A percentile compares a stretch with the other conserved stretches of the same genome.
Conservation (phyloP, 1,139 yeast species). For the Starmera stellimalicola region DNA sequence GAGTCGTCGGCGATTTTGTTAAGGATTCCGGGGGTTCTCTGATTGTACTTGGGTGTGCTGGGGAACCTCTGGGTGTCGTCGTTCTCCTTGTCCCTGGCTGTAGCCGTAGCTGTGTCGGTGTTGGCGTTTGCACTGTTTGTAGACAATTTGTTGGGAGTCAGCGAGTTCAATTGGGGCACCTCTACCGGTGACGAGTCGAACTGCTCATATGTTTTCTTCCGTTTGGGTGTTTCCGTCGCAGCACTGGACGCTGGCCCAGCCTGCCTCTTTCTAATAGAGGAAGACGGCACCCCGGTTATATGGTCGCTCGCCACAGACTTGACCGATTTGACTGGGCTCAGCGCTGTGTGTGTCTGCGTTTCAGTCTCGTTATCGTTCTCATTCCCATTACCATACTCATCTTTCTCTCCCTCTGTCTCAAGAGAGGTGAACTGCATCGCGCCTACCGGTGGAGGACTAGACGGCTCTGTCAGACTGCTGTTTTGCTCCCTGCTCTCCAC, state of each 20-base stretch:
- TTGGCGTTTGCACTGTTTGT: background rate
- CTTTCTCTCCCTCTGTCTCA: slow-evolving; percentile 8
- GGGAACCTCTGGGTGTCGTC: slow-evolving; percentile 34
- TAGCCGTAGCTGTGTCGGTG: background rate
- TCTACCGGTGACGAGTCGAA: slow-evolving; percentile 44
- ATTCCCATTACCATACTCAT: no score
- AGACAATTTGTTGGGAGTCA: slow-evolving; percentile 15
- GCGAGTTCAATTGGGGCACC: slow-evolving; percentile 20
- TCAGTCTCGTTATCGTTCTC: no score
- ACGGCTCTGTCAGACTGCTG: no score
- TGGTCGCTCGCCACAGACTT: no score
- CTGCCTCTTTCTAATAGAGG: no score
- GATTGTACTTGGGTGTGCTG: slow-evolving; percentile 36
- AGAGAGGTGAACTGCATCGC: background rate
- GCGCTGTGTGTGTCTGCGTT: slow-evolving; percentile 14
- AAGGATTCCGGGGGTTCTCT: slow-evolving; percentile 1
- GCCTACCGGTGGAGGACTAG: no score
- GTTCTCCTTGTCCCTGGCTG: slow-evolving; percentile 3
- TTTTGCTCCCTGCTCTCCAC: no score
- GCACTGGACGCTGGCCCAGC: no score
- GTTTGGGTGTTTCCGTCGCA: no score
- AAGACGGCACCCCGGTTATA: no score
- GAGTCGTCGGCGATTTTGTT: slow-evolving; percentile 17
- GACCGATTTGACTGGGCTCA: slow-evolving; percentile 16
- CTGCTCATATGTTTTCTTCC: slow-evolving; percentile 33